A percentile compares a stretch with the other conserved stretches of the same genome.
Evolutionary conservation across 768 basidiomycete genomes (phyloP).

Genomic region (Aureoboletus auriporus): DNA sequence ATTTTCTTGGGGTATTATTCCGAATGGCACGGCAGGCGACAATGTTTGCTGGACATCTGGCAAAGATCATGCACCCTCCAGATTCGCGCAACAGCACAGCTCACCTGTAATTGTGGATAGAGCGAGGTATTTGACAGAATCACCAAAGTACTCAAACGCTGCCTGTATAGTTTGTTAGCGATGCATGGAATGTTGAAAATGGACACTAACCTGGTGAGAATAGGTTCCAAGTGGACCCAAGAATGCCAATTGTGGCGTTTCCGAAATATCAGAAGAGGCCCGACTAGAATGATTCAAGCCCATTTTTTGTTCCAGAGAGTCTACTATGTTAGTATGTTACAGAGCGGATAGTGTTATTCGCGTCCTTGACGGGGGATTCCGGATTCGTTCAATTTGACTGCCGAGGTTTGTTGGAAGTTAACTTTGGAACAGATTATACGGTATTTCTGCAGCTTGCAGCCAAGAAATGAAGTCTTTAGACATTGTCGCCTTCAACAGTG

Average conservation of each 20-base stretch:
- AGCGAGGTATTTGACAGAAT: slow-evolving; percentile 40
- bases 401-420: no score
- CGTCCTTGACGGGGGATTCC: no score
- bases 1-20: slow-evolving; percentile 80
- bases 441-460: no score
- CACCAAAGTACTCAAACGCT: slow-evolving; percentile 43
- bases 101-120: slow-evolving; percentile 38
- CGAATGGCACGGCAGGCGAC: slow-evolving; percentile 41
- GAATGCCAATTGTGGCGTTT: slow-evolving; percentile 40
- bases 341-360: no score
- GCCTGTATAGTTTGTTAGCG: slow-evolving; percentile 37
- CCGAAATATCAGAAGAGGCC: background rate
- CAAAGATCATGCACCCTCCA: background rate
- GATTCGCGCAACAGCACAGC: slow-evolving; percentile 3
- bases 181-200: background rate
- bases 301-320: background rate
- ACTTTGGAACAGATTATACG: no score
- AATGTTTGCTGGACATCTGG: slow-evolving; percentile 60
- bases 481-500: no score
- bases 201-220: slow-evolving; percentile 51
- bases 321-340: no score
- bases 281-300: slow-evolving; percentile 3
- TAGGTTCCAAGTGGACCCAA: slow-evolving; percentile 72
- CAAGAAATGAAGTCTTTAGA: no score
- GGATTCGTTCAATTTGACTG: no score